Evolutionary conservation across 1,139 yeast genomes (phyloP).

Genomic region (Sugiyamaella pinicola): DNA sequence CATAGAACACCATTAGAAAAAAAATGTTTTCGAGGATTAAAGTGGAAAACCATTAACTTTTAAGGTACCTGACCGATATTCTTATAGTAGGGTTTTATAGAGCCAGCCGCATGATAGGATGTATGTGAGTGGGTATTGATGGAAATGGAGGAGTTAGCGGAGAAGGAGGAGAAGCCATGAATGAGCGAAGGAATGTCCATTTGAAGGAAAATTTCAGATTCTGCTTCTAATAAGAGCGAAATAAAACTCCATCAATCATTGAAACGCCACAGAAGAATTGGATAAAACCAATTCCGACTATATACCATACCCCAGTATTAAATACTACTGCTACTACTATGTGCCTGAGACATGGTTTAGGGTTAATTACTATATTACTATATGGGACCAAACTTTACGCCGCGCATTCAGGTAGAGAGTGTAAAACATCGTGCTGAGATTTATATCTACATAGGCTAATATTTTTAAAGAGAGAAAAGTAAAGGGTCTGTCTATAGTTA

Average conservation of each 20-base stretch:
- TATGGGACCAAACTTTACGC: neutral
- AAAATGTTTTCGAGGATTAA: neutral
- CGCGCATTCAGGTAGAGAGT: conserved; percentile 1
- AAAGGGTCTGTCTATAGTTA: conserved; percentile 4
- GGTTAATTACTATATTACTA: conserved; percentile 1
- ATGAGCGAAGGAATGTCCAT: neutral
- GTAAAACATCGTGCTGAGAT: conserved; percentile 1
- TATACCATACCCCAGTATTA: neutral
- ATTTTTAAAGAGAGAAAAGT: conserved; percentile 11
- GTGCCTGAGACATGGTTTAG: neutral
- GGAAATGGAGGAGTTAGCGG: too few species aligned
- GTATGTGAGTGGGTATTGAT: too few species aligned
- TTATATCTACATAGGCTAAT: conserved; percentile 3
- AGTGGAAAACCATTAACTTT: neutral
- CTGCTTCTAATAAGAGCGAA: too few species aligned
- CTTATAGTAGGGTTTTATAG: neutral
- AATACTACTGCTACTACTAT: neutral
- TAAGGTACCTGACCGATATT: neutral
- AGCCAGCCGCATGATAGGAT: neutral
- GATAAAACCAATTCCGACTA: too few species aligned
- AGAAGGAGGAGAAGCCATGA: neutral
- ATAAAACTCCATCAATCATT: too few species aligned
- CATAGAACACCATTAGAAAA: too few species aligned
- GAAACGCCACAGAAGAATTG: too few species aligned
- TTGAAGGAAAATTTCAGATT: neutral